Evolutionary conservation across 768 basidiomycete species (phyloP).

Genomic region (Phaffia tasmanica): DNA sequence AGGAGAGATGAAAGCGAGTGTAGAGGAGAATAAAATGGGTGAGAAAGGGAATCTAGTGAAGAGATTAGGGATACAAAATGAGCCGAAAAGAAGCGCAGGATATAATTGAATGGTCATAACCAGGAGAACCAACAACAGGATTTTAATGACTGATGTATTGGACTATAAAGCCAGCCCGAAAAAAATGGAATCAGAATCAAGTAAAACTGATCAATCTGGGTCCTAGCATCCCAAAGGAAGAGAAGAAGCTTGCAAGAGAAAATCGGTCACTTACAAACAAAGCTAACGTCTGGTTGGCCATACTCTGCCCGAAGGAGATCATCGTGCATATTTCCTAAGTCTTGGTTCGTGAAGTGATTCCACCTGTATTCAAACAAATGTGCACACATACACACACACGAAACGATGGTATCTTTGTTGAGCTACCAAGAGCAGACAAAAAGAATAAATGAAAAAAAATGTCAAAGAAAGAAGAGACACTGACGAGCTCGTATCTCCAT

Average conservation of each 20-base stretch:
- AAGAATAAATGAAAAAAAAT: too few species aligned
- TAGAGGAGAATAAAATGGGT: neutral
- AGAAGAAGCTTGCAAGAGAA: neutral
- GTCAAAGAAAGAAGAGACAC: conserved; percentile 37
- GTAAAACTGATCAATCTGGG: too few species aligned
- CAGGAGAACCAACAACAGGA: too few species aligned
- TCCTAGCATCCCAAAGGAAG: neutral
- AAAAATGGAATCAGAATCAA: neutral
- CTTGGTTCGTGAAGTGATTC: conserved; percentile 90
- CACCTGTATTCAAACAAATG: conserved; percentile 48
- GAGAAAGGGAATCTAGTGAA: neutral
- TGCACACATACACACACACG: neutral
- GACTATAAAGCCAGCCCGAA: neutral
- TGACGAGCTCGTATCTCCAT: conserved; percentile 95
- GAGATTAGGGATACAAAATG: neutral
- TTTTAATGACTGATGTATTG: conserved; percentile 10
- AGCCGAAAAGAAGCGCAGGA: conserved; percentile 1
- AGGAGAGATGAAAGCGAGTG: neutral
- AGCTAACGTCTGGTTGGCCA: conserved; percentile 57
- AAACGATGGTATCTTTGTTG: conserved; percentile 12
- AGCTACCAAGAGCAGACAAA: conserved; percentile 1
- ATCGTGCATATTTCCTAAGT: conserved; percentile 85
- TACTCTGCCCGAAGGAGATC: conserved; percentile 85
- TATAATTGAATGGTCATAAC: conserved; percentile 2
- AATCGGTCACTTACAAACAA: conserved; percentile 21